Conservation (phyloP, 1,139 yeast genomes). For the Geotrichum candidum region DNA sequence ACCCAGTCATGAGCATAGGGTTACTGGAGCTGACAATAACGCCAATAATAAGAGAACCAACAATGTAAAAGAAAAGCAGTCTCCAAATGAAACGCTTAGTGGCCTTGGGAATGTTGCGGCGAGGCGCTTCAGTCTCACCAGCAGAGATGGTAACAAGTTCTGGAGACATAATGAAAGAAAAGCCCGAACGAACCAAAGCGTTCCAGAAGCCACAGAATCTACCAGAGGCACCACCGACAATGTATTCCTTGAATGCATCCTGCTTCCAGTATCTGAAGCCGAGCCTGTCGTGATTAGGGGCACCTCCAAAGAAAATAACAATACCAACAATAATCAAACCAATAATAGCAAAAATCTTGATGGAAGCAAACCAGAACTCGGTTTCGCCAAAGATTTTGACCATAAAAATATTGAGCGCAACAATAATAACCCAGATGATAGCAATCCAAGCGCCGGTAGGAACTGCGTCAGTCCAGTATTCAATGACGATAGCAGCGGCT, state of each 20-base stretch:
- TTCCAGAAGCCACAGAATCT: constrained; percentile 60
- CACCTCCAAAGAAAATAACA: constrained; percentile 69
- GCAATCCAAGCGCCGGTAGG: constrained; percentile 75
- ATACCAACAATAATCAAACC: constrained; percentile 67
- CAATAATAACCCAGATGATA: constrained; percentile 55
- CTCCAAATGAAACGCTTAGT: constrained; percentile 59
- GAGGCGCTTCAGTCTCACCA: constrained; percentile 67
- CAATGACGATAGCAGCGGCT: constrained; percentile 71
- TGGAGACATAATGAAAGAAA: constrained; percentile 55
- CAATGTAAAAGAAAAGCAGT: constrained; percentile 50
- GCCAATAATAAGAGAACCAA: constrained; percentile 51
- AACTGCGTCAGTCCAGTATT: constrained; percentile 67
- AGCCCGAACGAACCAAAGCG: constrained; percentile 55
- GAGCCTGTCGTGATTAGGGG: constrained; percentile 55
- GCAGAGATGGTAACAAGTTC: constrained; percentile 72
- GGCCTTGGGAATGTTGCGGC: constrained; percentile 55
- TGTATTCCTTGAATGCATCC: constrained; percentile 52
- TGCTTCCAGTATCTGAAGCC: constrained; percentile 73
- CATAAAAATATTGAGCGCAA: constrained; percentile 52
- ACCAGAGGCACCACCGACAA: constrained; percentile 44
- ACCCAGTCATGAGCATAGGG: constrained; percentile 37
- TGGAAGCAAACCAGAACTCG: constrained; percentile 62
- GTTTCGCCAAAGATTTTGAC: constrained; percentile 61
- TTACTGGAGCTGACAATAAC: constrained; percentile 54
- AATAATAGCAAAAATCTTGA: constrained; percentile 63